Percentiles rank a stretch among this genome's conserved stretches.
Conservation (phyloP, 1,139 yeast genomes). For the Candida albicans region DNA sequence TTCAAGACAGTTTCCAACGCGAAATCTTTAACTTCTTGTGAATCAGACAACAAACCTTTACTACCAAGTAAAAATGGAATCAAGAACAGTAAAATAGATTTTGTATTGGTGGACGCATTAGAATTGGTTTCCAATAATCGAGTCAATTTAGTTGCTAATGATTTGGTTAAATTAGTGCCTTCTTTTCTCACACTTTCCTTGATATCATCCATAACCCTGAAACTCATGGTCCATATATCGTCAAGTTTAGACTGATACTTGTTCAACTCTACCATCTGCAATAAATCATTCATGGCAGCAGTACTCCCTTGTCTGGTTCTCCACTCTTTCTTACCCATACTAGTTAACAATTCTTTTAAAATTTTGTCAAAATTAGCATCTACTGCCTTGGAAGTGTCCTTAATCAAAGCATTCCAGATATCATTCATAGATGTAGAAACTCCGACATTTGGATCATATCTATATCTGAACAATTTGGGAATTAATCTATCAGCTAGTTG, state of each 20-base stretch:
- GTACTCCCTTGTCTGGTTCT: conserved; percentile 90
- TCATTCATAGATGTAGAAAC: conserved; percentile 85
- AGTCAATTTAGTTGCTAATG: conserved; percentile 63
- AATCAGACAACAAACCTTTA: conserved; percentile 79
- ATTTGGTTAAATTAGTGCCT: conserved; percentile 67
- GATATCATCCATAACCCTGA: conserved; percentile 89
- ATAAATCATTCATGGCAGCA: conserved; percentile 66
- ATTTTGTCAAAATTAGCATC: conserved; percentile 57
- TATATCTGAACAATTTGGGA: conserved; percentile 80
- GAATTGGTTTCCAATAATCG: conserved; percentile 47
- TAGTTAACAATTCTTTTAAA: conserved; percentile 59
- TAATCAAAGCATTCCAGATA: conserved; percentile 77
- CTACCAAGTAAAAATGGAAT: conserved; percentile 80
- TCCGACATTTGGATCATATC: conserved; percentile 76
- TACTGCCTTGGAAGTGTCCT: conserved; percentile 59
- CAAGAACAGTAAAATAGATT: conserved; percentile 55
- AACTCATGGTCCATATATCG: conserved; percentile 83
- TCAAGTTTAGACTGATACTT: conserved; percentile 56
- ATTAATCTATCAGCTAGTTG: conserved; percentile 60
- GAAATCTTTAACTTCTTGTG: conserved; percentile 79
- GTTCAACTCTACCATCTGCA: conserved; percentile 59
- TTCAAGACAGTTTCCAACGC: conserved; percentile 73
- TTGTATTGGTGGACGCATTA: conserved; percentile 33
- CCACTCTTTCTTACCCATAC: conserved; percentile 90
- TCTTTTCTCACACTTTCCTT: conserved; percentile 90